Conservation (phyloP, 2,329 filamentous ascomycete species). For the Xylaria sp. region DNA sequence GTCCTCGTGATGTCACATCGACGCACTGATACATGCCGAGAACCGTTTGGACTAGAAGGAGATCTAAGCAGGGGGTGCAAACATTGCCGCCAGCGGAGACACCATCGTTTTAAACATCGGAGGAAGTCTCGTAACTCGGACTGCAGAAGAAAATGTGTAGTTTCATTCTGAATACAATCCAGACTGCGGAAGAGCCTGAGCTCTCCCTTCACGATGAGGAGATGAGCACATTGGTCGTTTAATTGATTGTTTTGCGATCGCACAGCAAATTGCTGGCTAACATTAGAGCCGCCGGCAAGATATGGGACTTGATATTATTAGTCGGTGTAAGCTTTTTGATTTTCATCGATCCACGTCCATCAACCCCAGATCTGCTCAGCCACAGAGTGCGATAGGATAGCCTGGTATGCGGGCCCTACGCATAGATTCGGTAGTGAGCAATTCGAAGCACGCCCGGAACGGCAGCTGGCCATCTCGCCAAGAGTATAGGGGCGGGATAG, state of each 20-base stretch:
- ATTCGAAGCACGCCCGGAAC: neutral
- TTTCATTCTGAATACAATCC: slow-evolving; percentile 8
- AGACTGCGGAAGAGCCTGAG: neutral
- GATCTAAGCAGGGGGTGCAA: slow-evolving; percentile 3
- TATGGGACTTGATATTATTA: neutral
- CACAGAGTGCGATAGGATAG: neutral
- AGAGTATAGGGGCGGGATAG: slow-evolving; percentile 11
- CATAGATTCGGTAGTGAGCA: neutral
- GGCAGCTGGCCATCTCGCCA: slow-evolving; percentile 8
- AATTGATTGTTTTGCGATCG: neutral
- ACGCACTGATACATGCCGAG: slow-evolving; percentile 2
- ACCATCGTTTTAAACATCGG: slow-evolving; percentile 29
- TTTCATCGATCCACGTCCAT: slow-evolving; percentile 1
- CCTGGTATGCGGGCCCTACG: neutral
- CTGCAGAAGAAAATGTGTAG: neutral
- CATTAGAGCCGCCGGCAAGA: neutral
- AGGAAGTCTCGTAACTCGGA: slow-evolving; percentile 20
- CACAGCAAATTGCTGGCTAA: neutral
- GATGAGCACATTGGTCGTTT: neutral
- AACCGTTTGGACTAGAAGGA: slow-evolving; percentile 2
- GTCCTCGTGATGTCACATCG: neutral
- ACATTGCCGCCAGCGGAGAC: slow-evolving; percentile 16
- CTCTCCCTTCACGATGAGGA: neutral
- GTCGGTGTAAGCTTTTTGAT: neutral
- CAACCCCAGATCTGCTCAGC: neutral